phyloP scores from a whole-genome alignment of 2,329 filamentous ascomycete genomes.

The Botrytis aclada region DNA sequence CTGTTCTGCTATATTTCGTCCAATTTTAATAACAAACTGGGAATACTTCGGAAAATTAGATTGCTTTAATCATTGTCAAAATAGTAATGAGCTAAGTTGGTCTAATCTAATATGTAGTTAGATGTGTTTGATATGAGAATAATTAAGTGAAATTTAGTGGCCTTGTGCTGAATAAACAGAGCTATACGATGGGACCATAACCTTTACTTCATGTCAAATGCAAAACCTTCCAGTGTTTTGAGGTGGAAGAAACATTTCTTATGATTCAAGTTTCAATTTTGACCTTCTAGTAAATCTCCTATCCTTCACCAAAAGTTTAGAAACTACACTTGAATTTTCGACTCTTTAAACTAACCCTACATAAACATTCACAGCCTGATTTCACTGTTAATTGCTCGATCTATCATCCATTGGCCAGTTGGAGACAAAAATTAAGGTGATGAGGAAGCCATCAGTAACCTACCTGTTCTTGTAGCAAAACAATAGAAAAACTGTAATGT shows the following conservation, averaged over 20 bases:
- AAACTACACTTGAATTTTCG: neutral
- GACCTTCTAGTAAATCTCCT: neutral
- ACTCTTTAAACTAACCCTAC: neutral
- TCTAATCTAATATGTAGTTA: neutral
- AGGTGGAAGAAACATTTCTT: neutral
- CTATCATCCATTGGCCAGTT: accelerated
- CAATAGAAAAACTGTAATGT: neutral
- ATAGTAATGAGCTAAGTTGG: accelerated
- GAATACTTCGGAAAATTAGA: neutral
- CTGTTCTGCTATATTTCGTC: neutral
- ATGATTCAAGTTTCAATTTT: neutral
- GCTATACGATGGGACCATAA: too few relatives aligned
- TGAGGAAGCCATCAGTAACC: neutral
- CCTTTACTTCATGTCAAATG: too few relatives aligned
- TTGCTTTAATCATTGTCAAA: neutral
- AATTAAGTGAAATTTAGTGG: neutral
- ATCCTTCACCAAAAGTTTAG: neutral
- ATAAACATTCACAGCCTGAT: neutral
- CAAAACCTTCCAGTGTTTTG: neutral
- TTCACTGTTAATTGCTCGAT: neutral
- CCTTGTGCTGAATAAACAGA: neutral
- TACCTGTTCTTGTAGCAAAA: neutral
- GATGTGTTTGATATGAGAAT: neutral
- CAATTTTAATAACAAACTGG: neutral
- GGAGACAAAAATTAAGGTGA: accelerated